Base-by-base conservation (phyloP, 2,329 filamentous ascomycete genomes). In the Fusarium caatingaense region DNA sequence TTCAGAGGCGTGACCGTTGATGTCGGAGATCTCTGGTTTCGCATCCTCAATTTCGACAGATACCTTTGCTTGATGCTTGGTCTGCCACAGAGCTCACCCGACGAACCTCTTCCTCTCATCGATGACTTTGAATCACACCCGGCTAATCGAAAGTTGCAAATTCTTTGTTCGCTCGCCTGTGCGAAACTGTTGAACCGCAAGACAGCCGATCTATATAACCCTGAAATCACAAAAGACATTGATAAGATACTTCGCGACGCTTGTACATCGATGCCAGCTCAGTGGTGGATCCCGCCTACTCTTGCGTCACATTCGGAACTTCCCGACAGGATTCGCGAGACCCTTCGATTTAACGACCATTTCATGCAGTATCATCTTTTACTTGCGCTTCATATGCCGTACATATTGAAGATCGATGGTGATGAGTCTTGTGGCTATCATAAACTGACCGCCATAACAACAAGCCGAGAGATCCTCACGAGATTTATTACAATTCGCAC, bases 381-480 rank as follows among this genome's bases (percentile, higher is more conserved):
- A 3, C 78, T 85, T n/a, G 80, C 85, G 8, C 78, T 88, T 0
- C 86, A 89, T 61, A 77, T 88, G 6, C 87, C 86, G 0, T 87
- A 85, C 64, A 81, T 88, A 72, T 76, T 88, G 11, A 80, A 78
- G 15, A 71, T 78, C 37, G 72, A 78, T 2, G 69, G 75, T 2
- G 77, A 79, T 6, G 69, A 73, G 6, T 77, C 78, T 8, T 83
- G 82, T 56, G 81, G 84, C 23, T 83, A 84, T 66, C 86, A 82
- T 70, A 84, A 82, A 49, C 78, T 80, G 3, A 69, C 72, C 0
- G 84, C 83, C 45, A 71, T 86, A 6, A 80, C 79, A 7, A 82
- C 85, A 4, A 85, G 84, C 41, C 84, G 87, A 1, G 83, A 84
- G 50, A 79, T 88, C 25, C 76, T 89, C 2, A 76, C 75, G 2